Conservation (phyloP, 352 stramenopile species). For the Pythium utonaiense region DNA sequence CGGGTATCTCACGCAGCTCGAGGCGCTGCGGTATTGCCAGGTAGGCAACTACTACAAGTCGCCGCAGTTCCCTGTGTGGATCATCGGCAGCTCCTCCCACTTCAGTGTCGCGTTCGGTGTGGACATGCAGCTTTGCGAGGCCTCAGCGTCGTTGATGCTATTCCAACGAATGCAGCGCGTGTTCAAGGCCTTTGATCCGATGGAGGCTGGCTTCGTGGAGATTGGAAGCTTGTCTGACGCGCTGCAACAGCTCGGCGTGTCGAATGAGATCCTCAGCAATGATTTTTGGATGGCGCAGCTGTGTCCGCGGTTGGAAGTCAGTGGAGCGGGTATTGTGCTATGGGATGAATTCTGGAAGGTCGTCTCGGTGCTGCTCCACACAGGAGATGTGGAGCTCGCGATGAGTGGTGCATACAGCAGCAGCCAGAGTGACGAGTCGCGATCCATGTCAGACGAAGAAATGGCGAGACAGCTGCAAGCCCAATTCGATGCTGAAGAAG, state of each 20-base stretch:
- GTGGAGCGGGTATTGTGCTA: slow-evolving; percentile 85
- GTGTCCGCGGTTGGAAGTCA: slow-evolving; percentile 52
- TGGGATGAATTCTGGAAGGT: slow-evolving; percentile 93
- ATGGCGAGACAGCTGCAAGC: slow-evolving; percentile 65
- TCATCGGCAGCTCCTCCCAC: slow-evolving; percentile 87
- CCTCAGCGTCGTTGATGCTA: slow-evolving; percentile 69
- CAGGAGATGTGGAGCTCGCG: slow-evolving; percentile 60
- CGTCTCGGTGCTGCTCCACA: slow-evolving; percentile 73
- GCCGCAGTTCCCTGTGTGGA: slow-evolving; percentile 84
- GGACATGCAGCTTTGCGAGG: slow-evolving; percentile 44
- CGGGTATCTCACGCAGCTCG: slow-evolving; percentile 89
- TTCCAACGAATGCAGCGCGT: slow-evolving; percentile 85
- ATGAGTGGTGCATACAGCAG: slow-evolving; percentile 44
- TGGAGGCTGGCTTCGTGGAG: slow-evolving; percentile 87
- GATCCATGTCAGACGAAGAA: slow-evolving; percentile 64
- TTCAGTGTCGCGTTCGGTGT: slow-evolving; percentile 89
- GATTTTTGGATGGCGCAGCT: slow-evolving; percentile 69
- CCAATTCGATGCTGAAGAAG: slow-evolving; percentile 62
- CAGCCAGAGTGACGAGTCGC: background rate
- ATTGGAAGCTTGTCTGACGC: slow-evolving; percentile 54
- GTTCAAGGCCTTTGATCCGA: slow-evolving; percentile 86
- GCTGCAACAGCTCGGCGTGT: slow-evolving; percentile 64
- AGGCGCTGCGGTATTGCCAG: slow-evolving; percentile 88
- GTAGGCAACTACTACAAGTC: slow-evolving; percentile 91
- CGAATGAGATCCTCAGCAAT: slow-evolving; percentile 40